Evolutionary conservation across 73 alveolate genomes (phyloP), one percentile per base, ranked within the genome.

Genomic region (Paramecium tetraurelia): DNA sequence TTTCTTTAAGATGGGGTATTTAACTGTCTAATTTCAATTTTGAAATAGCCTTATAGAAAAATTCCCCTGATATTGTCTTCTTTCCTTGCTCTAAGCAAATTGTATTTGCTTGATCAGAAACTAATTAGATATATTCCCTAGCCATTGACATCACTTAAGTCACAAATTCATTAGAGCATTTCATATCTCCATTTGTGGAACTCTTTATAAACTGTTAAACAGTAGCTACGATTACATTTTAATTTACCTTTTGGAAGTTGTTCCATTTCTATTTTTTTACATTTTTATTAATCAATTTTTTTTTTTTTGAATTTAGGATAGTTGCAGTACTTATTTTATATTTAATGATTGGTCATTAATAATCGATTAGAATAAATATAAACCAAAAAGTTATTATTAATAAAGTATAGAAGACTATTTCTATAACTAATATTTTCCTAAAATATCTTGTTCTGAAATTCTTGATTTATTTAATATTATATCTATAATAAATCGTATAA

Each of bases 121-220:
- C 90, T 80, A 31, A 16, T 22, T 80, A 20, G 35, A 80, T 80
- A 80, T 80, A 80, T 43, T 80, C 90, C 18, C 57, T 80, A 35
- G 90, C 90, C 90, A 80, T 80, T 9, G 90, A 33, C 90, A 80
- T 80, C 41, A 80, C 90, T 7, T 80, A 35, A 43, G 90, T 48
- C 16, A 80, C 90, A 22, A 80, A 80, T 80, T 80, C 90, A 24
- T 80, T 80, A 6, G 90, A 80, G 36, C 90, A 80, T 16, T 80
- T 80, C 90, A 80, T 80, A 12, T 80, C 90, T 22, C 90, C 75
- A 44, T 48, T 48, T 20, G 90, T 80, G 4, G 57, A 21, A 24
- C 27, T 24, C 38, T 80, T 80, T 9, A 80, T 80, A 63, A 80
- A 80, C 46, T 80, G 90, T 80, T 80, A 22, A 22, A 80, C 90